Base-by-base conservation (phyloP, 768 basidiomycete species). In the Mrakia frigida region DNA sequence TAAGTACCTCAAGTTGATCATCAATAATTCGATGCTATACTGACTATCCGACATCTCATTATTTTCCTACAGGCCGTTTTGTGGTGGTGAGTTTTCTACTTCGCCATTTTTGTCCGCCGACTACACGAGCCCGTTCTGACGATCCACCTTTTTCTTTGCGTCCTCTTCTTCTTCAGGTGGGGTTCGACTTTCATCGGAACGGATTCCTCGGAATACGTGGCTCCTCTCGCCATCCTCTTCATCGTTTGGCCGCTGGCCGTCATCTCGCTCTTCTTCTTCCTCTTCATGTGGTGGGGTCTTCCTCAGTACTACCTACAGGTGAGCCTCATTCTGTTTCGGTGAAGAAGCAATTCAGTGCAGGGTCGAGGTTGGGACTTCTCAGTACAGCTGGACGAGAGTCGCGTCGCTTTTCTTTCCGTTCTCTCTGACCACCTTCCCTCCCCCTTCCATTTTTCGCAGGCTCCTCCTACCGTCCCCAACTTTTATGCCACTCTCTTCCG, bases 401-500 rank as follows among this genome's bases (percentile, higher is more conserved):
- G n/a, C n/a, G n/a, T n/a, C n/a, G n/a, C n/a, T n/a, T n/a, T n/a
- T n/a, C n/a, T n/a, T n/a, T n/a, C n/a, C n/a, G n/a, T n/a, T n/a
- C n/a, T n/a, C n/a, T n/a, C n/a, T n/a, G n/a, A n/a, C n/a, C n/a
- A n/a, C n/a, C n/a, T n/a, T n/a, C n/a, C n/a, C n/a, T n/a, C n/a
- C n/a, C n/a, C n/a, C n/a, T n/a, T n/a, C 23, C 10, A 18, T 18
- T 13, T 25, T 11, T 25, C n/a, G 1, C 28, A 56, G 85, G 91
- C 92, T 18, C 94, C 94, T n/a, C 94, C 94, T 0, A 94, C 94
- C 81, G 94, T 97, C 16, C 94, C 93, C 53, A 90, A 91, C 84
- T 97, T 97, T 87, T 84, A 94, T 81, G 89, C 84, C 83, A 96
- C 94, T 1, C 86, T 98, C 46, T 91, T 95, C 87, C 88, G 94